A percentile compares a stretch with the other conserved stretches of the same genome.
These are phyloP conservation scores for Lasiosphaeria miniovina DNA, from an alignment of 495 filamentous ascomycete species.

Conservation along the genomic window DNA sequence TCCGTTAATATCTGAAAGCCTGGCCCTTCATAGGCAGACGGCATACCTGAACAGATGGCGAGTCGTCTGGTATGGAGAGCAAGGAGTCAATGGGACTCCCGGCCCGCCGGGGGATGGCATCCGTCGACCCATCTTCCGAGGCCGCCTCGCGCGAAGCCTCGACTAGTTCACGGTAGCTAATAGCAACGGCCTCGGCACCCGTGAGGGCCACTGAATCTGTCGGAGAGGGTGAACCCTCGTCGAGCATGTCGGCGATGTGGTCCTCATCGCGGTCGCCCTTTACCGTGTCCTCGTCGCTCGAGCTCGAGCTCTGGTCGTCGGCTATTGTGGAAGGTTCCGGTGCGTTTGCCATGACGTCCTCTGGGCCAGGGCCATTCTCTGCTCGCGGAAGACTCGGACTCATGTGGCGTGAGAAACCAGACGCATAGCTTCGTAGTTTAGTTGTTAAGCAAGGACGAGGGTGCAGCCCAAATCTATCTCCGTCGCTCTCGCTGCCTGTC, in stretches of 20 bases:
- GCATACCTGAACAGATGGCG: conserved; percentile 80
- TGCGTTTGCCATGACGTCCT: conserved; percentile 39
- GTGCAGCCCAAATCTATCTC: no score
- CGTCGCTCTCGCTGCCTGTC: no score
- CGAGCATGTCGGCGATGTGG: conserved; percentile 39
- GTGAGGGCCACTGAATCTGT: conserved; percentile 24
- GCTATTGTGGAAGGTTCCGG: conserved; percentile 32
- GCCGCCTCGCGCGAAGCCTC: conserved; percentile 36
- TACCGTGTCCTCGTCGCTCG: conserved; percentile 47
- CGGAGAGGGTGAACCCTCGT: conserved; percentile 34
- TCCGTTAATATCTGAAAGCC: conserved; percentile 25
- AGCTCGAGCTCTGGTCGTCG: conserved; percentile 32
- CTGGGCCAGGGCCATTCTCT: conserved; percentile 42
- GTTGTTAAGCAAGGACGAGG: no score
- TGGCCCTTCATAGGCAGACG: conserved; percentile 1
- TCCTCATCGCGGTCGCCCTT: conserved; percentile 39
- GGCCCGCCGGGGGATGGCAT: conserved; percentile 36
- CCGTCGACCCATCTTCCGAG: conserved; percentile 48
- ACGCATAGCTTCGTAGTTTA: conserved; percentile 31
- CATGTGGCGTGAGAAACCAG: conserved; percentile 38
- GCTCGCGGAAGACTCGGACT: conserved; percentile 47
- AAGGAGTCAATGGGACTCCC: conserved; percentile 50
- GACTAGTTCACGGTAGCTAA: conserved; percentile 46
- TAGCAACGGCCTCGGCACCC: conserved; percentile 38
- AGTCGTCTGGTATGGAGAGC: conserved; percentile 79